These are phyloP conservation scores for Fomitopsis palustris DNA, from an alignment of 1,284 basidiomycete genomes.

Conservation along the genomic window DNA sequence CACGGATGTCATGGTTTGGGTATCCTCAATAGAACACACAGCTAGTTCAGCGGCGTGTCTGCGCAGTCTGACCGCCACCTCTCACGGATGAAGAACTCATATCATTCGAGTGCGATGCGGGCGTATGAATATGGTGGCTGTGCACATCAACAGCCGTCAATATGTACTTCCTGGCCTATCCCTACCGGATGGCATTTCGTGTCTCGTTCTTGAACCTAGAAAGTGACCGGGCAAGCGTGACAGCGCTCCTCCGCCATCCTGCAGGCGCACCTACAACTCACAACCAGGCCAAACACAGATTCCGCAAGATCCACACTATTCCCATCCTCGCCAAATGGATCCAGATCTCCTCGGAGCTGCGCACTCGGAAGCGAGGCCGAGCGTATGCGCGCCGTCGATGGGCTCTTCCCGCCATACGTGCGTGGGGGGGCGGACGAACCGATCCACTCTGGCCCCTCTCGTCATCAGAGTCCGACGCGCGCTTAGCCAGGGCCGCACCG, in stretches of 20 bases:
- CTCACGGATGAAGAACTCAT: too few species aligned
- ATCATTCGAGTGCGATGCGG: too few species aligned
- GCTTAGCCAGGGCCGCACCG: neutral
- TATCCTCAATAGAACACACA: too few species aligned
- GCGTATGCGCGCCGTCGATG: neutral
- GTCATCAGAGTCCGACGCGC: slow-evolving; percentile 1
- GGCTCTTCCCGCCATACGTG: neutral
- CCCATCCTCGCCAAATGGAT: neutral
- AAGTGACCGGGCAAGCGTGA: neutral
- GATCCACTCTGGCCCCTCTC: neutral
- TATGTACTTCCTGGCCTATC: too few species aligned
- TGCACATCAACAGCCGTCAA: too few species aligned
- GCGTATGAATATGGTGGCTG: too few species aligned
- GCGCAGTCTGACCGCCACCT: too few species aligned
- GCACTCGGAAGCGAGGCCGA: neutral
- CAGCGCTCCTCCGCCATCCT: neutral
- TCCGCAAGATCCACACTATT: neutral
- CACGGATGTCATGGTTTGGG: too few species aligned
- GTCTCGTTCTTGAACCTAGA: too few species aligned
- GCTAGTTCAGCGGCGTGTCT: too few species aligned
- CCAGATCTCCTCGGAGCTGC: neutral
- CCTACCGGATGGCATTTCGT: too few species aligned
- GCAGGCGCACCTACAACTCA: neutral
- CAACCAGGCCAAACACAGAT: neutral
- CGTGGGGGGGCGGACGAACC: neutral